Conservation (phyloP, 2,329 filamentous ascomycete genomes). For the Trichoderma guizhouense region DNA sequence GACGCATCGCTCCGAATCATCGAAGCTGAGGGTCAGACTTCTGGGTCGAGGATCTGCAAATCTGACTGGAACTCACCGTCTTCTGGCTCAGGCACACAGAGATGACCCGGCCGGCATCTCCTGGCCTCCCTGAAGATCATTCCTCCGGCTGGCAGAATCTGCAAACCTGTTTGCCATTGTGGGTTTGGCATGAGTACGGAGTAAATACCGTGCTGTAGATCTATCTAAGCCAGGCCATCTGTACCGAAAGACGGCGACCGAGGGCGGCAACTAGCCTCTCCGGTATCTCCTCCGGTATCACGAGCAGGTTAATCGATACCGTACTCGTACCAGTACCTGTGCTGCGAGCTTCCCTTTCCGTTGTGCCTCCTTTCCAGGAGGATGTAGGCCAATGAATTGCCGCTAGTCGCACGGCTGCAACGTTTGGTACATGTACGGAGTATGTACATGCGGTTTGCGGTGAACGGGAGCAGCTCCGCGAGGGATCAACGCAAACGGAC, state of each 20-base stretch:
- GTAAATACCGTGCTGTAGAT: not conserved
- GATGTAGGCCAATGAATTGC: not conserved
- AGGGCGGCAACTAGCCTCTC: not conserved
- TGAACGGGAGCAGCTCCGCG: not conserved
- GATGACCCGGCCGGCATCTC: not conserved
- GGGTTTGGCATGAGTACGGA: not conserved
- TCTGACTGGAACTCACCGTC: conserved; percentile 2
- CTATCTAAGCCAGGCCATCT: not conserved
- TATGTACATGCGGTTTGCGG: not conserved
- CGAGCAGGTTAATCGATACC: not conserved
- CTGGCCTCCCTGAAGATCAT: conserved; percentile 20
- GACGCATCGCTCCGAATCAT: conserved; percentile 6
- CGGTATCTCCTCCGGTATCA: not conserved
- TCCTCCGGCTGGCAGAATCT: not conserved
- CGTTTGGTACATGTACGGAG: not conserved
- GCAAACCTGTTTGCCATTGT: conserved; percentile 10
- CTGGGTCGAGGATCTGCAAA: conserved; percentile 17
- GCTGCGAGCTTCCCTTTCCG: not conserved
- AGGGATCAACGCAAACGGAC: conserved; percentile 10
- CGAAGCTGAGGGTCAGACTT: not conserved
- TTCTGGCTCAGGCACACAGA: not conserved
- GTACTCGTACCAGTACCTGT: not conserved
- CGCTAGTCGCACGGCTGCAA: conserved; percentile 2
- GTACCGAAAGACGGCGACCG: not conserved
- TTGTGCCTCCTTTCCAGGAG: not conserved